Base-by-base conservation (phyloP, 2,329 filamentous ascomycete genomes). In the Fusarium verrucosum region DNA sequence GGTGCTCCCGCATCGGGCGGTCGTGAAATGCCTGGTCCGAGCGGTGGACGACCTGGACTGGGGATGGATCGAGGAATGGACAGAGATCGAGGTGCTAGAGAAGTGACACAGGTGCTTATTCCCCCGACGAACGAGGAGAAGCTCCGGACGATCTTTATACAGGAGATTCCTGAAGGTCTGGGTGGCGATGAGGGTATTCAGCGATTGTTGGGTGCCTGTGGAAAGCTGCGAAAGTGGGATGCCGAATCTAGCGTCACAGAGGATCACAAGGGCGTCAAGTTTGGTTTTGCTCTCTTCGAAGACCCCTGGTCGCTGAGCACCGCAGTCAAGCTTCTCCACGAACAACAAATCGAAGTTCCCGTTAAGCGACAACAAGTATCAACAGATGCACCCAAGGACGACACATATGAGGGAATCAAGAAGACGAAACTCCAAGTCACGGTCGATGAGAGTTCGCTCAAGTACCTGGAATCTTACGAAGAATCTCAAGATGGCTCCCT, bases 251-350 rank as follows among this genome's bases (percentile, higher is more conserved):
- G 82, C 16, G 78, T 82, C 30, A 73, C 81, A 16, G 75, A 81
- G n/a, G 89, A 92, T 66, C 87, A 91, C 66, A 95, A 94, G 78
- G 88, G 89, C 53, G 89, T 90, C 77, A 90, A 89, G 64, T 98
- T 98, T 81, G 95, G 94, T 14, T 98, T 99, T 78, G 95, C 94
- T 58, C 91, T 97, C 77, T 99, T 91, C 77, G 94, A 97, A 64
- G 94, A 98, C 76, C 88, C 89, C 22, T 92, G 97, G 76, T 94
- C 93, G 66, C 83, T 99, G 68, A 88, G 90, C 75, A 89, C 89
- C 40, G 95, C 94, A 38, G 88, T 94, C 52, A 92, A 96, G 76
- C 86, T 97, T 54, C 86, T 97, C 70, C 88, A 88, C 74, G 89
- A 95, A 70, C 83, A 97, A 64, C 84, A 92, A 73, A 87, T 98